Percentiles rank a stretch among this genome's conserved stretches.
These are phyloP conservation scores for Carex kokanica DNA, from an alignment of 176 grass and related monocot species.

Conservation along the genomic window DNA sequence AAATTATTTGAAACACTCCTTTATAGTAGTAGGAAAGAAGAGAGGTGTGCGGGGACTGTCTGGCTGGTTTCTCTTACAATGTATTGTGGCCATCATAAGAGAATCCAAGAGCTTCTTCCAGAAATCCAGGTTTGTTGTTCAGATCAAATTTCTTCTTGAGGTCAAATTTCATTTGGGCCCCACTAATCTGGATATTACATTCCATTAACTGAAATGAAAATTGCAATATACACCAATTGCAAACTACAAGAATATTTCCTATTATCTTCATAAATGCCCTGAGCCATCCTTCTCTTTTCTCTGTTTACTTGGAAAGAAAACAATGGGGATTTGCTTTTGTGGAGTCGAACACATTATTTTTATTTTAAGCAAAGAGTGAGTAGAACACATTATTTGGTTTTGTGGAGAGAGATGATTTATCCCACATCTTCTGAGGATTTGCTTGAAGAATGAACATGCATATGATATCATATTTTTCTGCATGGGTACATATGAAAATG, in stretches of 20 bases:
- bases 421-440: not conserved
- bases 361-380: not conserved
- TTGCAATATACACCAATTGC: not conserved
- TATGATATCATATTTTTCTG: not conserved
- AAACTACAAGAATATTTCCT: not conserved
- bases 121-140: conserved; percentile 68
- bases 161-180: not conserved
- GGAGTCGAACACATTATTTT: not conserved
- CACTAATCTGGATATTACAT: not conserved
- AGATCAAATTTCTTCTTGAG: not conserved
- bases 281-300: not conserved
- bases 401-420: not conserved
- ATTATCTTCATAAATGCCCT: not conserved
- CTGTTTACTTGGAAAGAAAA: not conserved
- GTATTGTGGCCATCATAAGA: conserved; percentile 86
- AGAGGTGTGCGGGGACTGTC: conserved; percentile 83
- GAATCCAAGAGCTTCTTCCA: conserved; percentile 84
- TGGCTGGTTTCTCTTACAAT: conserved; percentile 93
- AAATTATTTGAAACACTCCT: conserved; percentile 77
- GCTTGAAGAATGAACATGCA: not conserved
- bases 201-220: not conserved
- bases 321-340: not conserved
- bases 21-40: conserved; percentile 95
- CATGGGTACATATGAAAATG: not conserved
- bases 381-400: not conserved